Evolutionary conservation across 495 filamentous ascomycete species (phyloP).

Genomic region (Daldinia concentrica): DNA sequence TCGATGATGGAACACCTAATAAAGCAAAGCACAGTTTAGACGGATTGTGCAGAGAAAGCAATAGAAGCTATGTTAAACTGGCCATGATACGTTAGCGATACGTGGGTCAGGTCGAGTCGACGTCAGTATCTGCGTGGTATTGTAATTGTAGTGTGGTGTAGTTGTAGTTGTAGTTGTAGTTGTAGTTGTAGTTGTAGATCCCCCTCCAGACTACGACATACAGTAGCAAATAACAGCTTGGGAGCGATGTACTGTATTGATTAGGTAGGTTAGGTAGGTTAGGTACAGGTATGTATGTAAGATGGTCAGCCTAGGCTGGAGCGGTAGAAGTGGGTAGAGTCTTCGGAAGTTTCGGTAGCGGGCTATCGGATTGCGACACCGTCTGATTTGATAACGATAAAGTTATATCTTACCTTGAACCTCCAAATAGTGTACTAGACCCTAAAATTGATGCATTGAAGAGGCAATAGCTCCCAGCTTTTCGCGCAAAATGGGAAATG

Average conservation of each 20-base stretch:
- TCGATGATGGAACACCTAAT: constrained; percentile 11
- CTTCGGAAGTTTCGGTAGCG: constrained; percentile 43
- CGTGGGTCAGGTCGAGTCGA: constrained; percentile 52
- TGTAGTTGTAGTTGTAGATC: constrained; percentile 26
- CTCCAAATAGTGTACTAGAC: neutral
- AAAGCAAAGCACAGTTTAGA: constrained; percentile 21
- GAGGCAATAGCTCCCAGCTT: no score
- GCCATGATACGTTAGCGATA: constrained; percentile 50
- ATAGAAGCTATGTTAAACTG: constrained; percentile 35
- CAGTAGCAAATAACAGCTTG: constrained; percentile 13
- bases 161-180: neutral
- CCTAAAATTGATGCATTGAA: no score
- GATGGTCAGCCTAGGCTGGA: neutral
- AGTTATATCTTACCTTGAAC: neutral
- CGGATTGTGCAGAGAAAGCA: constrained; percentile 19
- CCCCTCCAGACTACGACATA: constrained; percentile 40
- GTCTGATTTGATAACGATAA: neutral
- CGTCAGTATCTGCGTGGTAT: constrained; percentile 7
- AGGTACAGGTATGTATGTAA: no score
- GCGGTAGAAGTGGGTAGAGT: constrained; percentile 1
- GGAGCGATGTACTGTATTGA: constrained; percentile 14
- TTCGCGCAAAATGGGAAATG: no score
- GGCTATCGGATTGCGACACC: constrained; percentile 23
- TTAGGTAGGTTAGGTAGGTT: no score
- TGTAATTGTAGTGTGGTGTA: neutral